Evolutionary conservation across 2,329 filamentous ascomycete species (phyloP).

Genomic region (Colletotrichum shisoi): DNA sequence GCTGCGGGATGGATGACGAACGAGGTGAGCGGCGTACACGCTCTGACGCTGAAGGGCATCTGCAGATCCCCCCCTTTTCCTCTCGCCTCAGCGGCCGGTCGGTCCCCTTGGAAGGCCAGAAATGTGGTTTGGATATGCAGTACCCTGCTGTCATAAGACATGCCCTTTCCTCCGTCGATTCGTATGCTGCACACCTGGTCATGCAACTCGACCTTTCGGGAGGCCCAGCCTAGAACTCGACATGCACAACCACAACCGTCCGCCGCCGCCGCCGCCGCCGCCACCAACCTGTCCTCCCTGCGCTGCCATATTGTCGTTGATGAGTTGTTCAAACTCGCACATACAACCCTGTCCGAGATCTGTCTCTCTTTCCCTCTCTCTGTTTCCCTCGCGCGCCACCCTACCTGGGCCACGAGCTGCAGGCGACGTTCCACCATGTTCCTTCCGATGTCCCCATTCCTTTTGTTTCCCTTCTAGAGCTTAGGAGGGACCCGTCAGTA

Average conservation of each 20-base stretch:
- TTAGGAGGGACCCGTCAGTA: conserved; percentile 1
- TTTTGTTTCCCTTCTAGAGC: conserved; percentile 4
- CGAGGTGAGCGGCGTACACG: conserved; percentile 11
- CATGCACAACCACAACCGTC: conserved; percentile 17
- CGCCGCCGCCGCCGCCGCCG: conserved; percentile 3
- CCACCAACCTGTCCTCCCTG: conserved; percentile 14
- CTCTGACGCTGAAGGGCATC: conserved; percentile 9
- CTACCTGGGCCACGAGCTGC: conserved; percentile 19
- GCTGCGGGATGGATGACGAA: conserved; percentile 5
- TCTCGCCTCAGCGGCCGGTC: background rate
- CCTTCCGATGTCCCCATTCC: conserved; percentile 11
- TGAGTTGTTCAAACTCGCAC: conserved; percentile 37
- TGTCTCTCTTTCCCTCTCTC: background rate
- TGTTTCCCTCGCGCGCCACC: conserved; percentile 1
- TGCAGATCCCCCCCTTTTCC: background rate
- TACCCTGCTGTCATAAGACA: conserved; percentile 17
- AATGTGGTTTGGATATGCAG: conserved; percentile 26
- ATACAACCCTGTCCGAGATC: conserved; percentile 34
- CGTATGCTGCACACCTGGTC: conserved; percentile 31
- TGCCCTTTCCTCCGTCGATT: conserved; percentile 18
- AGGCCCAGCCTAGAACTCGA: conserved; percentile 13
- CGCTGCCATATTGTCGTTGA: conserved; percentile 30
- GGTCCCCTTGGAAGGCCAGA: background rate
- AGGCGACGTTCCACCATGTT: conserved; percentile 24
- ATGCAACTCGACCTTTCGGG: conserved; percentile 35